A percentile compares a stretch with the other conserved stretches of the same genome.
Conservation (phyloP, 208 protist genomes). For the Perkinsela sp. region DNA sequence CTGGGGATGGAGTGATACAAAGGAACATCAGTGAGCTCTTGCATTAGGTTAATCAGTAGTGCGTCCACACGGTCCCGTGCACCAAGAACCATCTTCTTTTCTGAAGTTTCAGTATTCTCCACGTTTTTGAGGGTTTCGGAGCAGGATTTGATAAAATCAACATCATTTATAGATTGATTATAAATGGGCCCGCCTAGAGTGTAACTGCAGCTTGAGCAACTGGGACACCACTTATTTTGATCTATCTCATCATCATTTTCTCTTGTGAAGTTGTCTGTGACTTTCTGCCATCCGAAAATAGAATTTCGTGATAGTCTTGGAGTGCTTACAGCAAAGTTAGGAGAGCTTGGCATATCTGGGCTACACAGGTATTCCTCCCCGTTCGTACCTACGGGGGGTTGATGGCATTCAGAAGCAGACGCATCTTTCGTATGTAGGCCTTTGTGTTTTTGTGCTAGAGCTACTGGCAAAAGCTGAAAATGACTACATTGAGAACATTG, state of each 20-base stretch:
- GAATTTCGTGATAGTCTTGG: not conserved
- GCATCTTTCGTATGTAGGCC: not conserved
- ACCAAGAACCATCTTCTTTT: not conserved
- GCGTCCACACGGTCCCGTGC: not conserved
- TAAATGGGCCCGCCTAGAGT: constrained; percentile 2
- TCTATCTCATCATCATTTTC: not conserved
- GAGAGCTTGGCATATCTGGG: not conserved
- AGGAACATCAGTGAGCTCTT: constrained; percentile 1
- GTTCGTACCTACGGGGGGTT: not conserved
- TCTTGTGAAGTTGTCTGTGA: not conserved
- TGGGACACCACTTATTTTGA: not conserved
- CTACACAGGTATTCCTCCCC: not conserved
- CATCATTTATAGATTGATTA: not conserved
- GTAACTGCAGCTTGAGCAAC: not conserved
- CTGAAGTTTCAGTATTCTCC: not conserved
- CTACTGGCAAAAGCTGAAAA: constrained; percentile 66
- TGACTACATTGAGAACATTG: constrained; percentile 78
- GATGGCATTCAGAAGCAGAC: not conserved
- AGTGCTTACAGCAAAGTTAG: not conserved
- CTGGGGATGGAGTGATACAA: not conserved
- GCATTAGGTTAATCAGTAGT: constrained; percentile 1
- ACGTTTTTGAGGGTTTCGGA: not conserved
- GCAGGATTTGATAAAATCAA: constrained; percentile 3
- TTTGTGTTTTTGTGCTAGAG: constrained; percentile 7
- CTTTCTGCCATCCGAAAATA: not conserved